A percentile compares a stretch with the other conserved stretches of the same genome.
Evolutionary conservation across 495 filamentous ascomycete genomes (phyloP).

Genomic region (Penicillium argentinense): DNA sequence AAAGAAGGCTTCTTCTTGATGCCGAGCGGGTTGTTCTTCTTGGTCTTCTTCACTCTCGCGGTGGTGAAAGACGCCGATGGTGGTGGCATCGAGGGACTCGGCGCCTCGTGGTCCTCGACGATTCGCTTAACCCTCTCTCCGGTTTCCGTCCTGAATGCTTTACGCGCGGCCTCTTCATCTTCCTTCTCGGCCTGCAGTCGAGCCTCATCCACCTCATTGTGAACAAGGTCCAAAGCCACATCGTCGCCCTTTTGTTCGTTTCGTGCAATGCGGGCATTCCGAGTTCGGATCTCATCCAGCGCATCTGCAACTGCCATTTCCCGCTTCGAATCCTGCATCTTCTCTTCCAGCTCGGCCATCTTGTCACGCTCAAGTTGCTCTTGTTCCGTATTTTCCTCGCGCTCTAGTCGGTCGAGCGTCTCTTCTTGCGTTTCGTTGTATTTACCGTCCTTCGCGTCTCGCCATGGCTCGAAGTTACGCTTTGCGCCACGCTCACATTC

Average conservation of each 20-base stretch:
- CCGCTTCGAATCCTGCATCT: constrained; percentile 87
- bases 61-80: constrained; percentile 73
- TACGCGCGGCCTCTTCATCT: constrained; percentile 79
- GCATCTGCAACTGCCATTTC: constrained; percentile 98
- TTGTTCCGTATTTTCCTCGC: constrained; percentile 61
- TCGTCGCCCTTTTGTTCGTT: constrained; percentile 58
- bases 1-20: constrained; percentile 85
- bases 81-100: constrained; percentile 35
- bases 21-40: constrained; percentile 76
- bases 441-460: constrained; percentile 49
- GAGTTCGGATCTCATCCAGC: constrained; percentile 86
- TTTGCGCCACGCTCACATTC: constrained; percentile 82
- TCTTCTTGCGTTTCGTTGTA: constrained; percentile 82
- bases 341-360: constrained; percentile 78
- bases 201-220: constrained; percentile 54
- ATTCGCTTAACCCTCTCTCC: constrained; percentile 54
- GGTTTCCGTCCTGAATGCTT: constrained; percentile 69
- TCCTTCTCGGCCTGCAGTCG: constrained; percentile 69
- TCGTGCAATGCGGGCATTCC: constrained; percentile 84
- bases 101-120: constrained; percentile 38
- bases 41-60: constrained; percentile 79
- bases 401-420: constrained; percentile 77
- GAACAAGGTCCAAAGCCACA: constrained; percentile 42
- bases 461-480: constrained; percentile 92
- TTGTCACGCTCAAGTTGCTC: constrained; percentile 61